phyloP scores from a whole-genome alignment of 805 yeast species.

The Yamadazyma olivae region DNA sequence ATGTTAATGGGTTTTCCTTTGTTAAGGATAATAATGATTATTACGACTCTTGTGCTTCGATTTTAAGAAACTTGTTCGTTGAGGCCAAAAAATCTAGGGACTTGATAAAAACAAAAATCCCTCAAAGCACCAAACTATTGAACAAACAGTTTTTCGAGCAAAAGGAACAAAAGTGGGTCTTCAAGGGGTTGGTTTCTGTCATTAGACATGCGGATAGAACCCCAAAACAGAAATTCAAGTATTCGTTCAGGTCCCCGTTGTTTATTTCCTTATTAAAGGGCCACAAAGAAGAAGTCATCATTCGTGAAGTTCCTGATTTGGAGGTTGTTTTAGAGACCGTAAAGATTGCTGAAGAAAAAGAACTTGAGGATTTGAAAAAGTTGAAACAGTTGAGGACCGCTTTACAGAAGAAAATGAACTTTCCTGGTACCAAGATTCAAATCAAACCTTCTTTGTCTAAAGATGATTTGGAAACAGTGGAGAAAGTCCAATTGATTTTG shows the following conservation, averaged over 20 bases:
- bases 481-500: constrained; percentile 90
- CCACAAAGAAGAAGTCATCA: constrained; percentile 93
- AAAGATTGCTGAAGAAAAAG: constrained; percentile 71
- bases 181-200: constrained; percentile 88
- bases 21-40: constrained; percentile 88
- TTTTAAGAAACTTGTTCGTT: constrained; percentile 70
- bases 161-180: constrained; percentile 89
- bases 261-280: constrained; percentile 88
- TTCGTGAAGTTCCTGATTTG: constrained; percentile 83
- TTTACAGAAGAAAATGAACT: constrained; percentile 78
- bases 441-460: constrained; percentile 78
- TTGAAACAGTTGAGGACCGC: constrained; percentile 76
- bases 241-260: constrained; percentile 84
- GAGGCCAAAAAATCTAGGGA: constrained; percentile 46
- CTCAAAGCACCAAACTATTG: constrained; percentile 29
- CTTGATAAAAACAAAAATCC: constrained; percentile 34
- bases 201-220: constrained; percentile 98
- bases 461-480: constrained; percentile 65
- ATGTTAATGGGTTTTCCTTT: constrained; percentile 96
- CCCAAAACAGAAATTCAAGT: constrained; percentile 96
- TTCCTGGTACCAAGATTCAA: constrained; percentile 97
- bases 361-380: constrained; percentile 78
- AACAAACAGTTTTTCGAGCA: constrained; percentile 46
- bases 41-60: constrained; percentile 79
- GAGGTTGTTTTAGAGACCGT: constrained; percentile 84